Base-by-base conservation (phyloP, 2,329 filamentous ascomycete species). In the Aspergillus pseudonomiae region DNA sequence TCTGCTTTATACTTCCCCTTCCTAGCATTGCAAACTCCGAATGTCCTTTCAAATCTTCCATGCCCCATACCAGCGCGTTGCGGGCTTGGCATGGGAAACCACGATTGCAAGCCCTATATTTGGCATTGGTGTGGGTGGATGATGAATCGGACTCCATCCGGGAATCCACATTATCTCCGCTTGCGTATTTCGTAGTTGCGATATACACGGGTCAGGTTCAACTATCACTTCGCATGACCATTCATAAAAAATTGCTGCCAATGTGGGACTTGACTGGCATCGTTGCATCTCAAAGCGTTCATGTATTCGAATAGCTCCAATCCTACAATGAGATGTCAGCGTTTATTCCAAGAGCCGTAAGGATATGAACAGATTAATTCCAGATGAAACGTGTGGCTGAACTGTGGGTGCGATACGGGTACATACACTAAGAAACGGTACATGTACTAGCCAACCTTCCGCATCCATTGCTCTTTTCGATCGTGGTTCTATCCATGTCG, bases 201-300 rank as follows among this genome's bases (percentile, higher is more conserved):
- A 41, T 41, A 4, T 41, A 41, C 39, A n/a, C 7, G 7, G 6
- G 6, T 9, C 16, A 41, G 6, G 6, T 41, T 41, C 39, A n/a
- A 0, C 7, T n/a, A n/a, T n/a, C 39, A 0, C 19, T 41, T n/a
- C 19, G 6, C 39, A 9, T n/a, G 3, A n/a, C 0, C 10, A 9
- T 41, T 9, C 6, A 9, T 41, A 4, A 2, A 10, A n/a, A 41
- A 41, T 2, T 3, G 39, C 7, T 6, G 7, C 19, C 6, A 41
- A 41, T 1, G 16, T 11, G 39, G n/a, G 0, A 41, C 4, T 41
- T 14, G 19, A 10, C 6, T 19, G 39, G 39, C 39, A 41, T 19
- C 2, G 10, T n/a, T 10, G 39, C 39, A 41, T 9, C 39, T n/a
- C 6, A 41, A 1, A 41, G 3, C 3, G 6, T n/a, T 4, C 7